Conservation (phyloP, 1,139 yeast genomes). For the Debaryomyces singareniensis region DNA sequence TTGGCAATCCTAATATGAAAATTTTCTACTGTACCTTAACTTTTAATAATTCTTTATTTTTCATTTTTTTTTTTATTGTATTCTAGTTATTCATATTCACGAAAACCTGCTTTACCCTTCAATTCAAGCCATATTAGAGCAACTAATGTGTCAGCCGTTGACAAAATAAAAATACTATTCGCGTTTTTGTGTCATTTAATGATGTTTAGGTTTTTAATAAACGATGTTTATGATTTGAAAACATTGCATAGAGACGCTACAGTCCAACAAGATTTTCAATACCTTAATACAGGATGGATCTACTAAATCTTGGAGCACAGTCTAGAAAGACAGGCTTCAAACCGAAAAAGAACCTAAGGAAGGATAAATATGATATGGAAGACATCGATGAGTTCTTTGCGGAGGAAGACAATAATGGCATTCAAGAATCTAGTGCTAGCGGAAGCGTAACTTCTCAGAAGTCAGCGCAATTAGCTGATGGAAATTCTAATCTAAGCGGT, state of each 20-base stretch:
- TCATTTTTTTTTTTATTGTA: neutral
- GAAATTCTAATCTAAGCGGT: neutral
- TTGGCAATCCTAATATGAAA: too few relatives aligned
- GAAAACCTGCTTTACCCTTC: slow-evolving; percentile 1
- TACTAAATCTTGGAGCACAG: slow-evolving; percentile 46
- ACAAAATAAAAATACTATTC: too few relatives aligned
- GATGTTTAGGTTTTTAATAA: too few relatives aligned
- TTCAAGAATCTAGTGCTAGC: neutral
- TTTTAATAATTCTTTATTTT: neutral
- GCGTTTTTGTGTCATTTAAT: slow-evolving; percentile 10
- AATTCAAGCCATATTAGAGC: neutral
- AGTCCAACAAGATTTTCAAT: too few relatives aligned
- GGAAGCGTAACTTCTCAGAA: neutral
- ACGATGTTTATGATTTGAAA: too few relatives aligned
- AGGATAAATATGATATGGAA: slow-evolving; percentile 73
- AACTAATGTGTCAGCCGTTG: neutral
- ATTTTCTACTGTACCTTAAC: neutral
- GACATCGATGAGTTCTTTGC: slow-evolving; percentile 69
- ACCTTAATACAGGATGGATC: slow-evolving; percentile 27
- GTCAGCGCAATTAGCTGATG: neutral
- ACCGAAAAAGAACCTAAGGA: slow-evolving; percentile 43
- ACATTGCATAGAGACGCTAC: too few relatives aligned
- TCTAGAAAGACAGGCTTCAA: slow-evolving; percentile 58
- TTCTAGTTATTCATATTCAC: slow-evolving; percentile 1
- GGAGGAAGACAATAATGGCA: slow-evolving; percentile 32